Evolutionary conservation across 805 yeast species (phyloP).

Genomic region (Myxozyma neglecta): DNA sequence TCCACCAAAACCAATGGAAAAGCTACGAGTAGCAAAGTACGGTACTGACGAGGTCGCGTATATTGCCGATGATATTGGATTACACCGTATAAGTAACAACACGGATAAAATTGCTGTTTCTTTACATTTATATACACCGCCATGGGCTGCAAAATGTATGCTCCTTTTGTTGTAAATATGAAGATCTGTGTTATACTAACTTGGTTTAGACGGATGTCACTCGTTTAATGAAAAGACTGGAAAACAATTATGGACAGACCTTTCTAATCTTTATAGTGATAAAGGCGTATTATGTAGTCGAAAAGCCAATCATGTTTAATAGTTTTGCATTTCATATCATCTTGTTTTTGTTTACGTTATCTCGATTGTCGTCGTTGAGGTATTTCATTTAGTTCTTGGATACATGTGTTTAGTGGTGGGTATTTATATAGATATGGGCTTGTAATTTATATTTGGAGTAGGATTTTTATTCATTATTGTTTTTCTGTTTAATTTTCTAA

Average conservation of each 20-base stretch:
- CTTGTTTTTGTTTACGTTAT: neutral
- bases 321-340: neutral
- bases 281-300: conserved; percentile 46
- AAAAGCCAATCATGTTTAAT: conserved; percentile 9
- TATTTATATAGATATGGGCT: neutral
- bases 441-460: neutral
- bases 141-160: conserved; percentile 64
- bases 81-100: conserved; percentile 62
- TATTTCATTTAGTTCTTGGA: neutral
- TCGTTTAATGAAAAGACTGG: conserved; percentile 51
- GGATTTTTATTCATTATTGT: neutral
- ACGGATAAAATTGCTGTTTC: conserved; percentile 52
- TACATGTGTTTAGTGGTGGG: neutral
- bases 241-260: conserved; percentile 33
- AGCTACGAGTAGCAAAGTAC: conserved; percentile 36
- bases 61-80: conserved; percentile 64
- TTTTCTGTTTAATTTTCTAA: neutral
- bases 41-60: conserved; percentile 53
- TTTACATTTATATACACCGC: conserved; percentile 74
- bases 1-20: conserved; percentile 33
- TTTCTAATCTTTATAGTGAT: conserved; percentile 63
- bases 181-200: conserved; percentile 21
- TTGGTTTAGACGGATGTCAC: conserved; percentile 39
- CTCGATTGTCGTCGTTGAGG: neutral
- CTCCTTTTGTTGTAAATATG: conserved; percentile 43